Conservation (phyloP, 306 rosid genomes). For the Canavalia gladiata region DNA sequence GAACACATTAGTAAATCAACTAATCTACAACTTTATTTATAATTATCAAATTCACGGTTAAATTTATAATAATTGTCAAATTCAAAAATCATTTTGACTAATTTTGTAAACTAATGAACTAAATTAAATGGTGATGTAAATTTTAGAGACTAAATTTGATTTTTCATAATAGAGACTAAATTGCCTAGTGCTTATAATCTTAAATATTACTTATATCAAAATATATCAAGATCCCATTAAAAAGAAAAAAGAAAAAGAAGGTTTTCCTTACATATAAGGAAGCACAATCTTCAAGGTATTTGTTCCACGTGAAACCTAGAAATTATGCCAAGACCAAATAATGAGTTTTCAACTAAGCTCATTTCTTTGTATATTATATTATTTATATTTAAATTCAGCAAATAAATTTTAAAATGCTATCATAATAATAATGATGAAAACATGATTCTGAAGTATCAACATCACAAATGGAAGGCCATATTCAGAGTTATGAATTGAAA, state of each 20-base stretch:
- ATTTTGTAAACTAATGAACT: too few species aligned
- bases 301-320: slow-evolving; percentile 80
- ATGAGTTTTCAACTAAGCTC: slow-evolving; percentile 33
- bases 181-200: too few species aligned
- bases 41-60: slow-evolving; percentile 70
- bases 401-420: slow-evolving; percentile 10
- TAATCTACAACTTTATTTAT: slow-evolving; percentile 28
- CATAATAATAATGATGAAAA: slow-evolving; percentile 21
- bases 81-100: too few species aligned
- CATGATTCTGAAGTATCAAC: neutral
- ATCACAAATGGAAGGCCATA: neutral
- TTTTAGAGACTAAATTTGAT: too few species aligned
- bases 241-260: neutral
- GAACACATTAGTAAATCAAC: slow-evolving; percentile 29
- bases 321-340: slow-evolving; percentile 47
- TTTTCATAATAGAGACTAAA: too few species aligned
- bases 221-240: neutral
- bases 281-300: slow-evolving; percentile 84
- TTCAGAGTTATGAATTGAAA: neutral
- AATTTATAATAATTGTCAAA: too few species aligned
- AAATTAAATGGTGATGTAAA: too few species aligned
- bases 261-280: slow-evolving; percentile 68
- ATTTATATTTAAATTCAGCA: neutral
- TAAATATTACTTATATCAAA: neutral
- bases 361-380: slow-evolving; percentile 20